Base-by-base conservation (phyloP, 75 land plant genomes). In the Selaginella tamariscina region DNA sequence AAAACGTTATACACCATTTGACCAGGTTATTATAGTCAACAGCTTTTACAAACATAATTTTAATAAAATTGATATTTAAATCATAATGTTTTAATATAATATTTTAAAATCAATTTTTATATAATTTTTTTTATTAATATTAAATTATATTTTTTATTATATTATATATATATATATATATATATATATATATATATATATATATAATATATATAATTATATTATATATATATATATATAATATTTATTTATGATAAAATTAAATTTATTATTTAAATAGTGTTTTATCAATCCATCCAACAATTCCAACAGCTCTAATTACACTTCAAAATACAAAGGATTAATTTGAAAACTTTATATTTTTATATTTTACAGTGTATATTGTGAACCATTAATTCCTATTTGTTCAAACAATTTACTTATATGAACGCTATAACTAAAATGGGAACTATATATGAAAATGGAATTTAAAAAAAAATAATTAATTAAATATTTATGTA, bases 101-200 rank as follows among this genome's bases (percentile, higher is more conserved):
- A 15, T 39, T 15, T 5, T 15, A 5, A 39, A 39, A 39, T 5
- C 49, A 39, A 39, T 39, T 5, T 39, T 39, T 39, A 39, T 5
- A 39, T 15, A n/a, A n/a, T n/a, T n/a, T n/a, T n/a, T n/a, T n/a
- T 39, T 39, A 5, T 39, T 15, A 39, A 39, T 39, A 39, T 39
- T n/a, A 39, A 39, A 5, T 39, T 39, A 5, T 15, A 39, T 39
- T 39, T 5, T 5, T 15, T 39, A 39, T 39, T 15, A 39, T 39
- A 5, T 15, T 39, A 5, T 5, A 15, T 15, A 39, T 39, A 39
- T 39, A 39, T 39, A 39, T 39, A 39, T 39, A 39, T 39, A 39
- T 39, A 39, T 39, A 39, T 39, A 39, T 39, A 39, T 39, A 39
- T 39, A 39, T 39, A 39, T 39, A 39, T 39, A 39, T 39, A 39